Evolutionary conservation across 1,284 basidiomycete genomes (phyloP), one percentile per base, ranked within the genome.

Genomic region (Naganishia cerealis): DNA sequence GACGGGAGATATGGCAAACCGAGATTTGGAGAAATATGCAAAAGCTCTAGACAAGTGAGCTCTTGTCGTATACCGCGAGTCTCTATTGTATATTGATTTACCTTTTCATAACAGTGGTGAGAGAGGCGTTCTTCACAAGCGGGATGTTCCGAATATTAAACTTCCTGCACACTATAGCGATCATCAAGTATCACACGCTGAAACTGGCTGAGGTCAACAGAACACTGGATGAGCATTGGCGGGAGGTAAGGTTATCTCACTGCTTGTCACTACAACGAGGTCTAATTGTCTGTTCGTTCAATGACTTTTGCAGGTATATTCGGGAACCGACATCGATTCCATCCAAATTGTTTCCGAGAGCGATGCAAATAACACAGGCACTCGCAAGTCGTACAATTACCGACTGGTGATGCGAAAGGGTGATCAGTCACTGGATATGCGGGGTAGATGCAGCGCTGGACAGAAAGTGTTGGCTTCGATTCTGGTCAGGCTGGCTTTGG

Each of bases 131-230:
- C 9, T 46, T 33, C 26, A 16, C n/a, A 43, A 59, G 54, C 39
- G 15, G n/a, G 2, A 40, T 55, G n/a, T 21, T 24, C n/a, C 1
- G 24, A 24, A 9, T 9, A 1, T 24, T 50, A 21, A 50, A 50
- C n/a, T 38, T 46, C 40, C 57, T 8, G 18, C 71, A 94, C 92
- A 24, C 1, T 21, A 3, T 24, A 74, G 95, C 94, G 54, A 98
- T 99, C 80, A 94, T 99, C 90, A 91, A 91, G 79, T 99, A 96
- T 77, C 96, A 99, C 77, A 84, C 89, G n/a, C 85, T 97, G 76
- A 99, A 99, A 82, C 98, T 99, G 96, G 92, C 94, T 79, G 96
- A 99, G 84, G 94, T 99, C 76, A 99, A 99, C 76, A 92, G 95
- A 75, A 94, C 88, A 26, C 96, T 96, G 87, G 88, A 90, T 67